Evolutionary conservation across 768 basidiomycete genomes (phyloP), one percentile per base, ranked within the genome.

Genomic region (Pisolithus tinctorius): DNA sequence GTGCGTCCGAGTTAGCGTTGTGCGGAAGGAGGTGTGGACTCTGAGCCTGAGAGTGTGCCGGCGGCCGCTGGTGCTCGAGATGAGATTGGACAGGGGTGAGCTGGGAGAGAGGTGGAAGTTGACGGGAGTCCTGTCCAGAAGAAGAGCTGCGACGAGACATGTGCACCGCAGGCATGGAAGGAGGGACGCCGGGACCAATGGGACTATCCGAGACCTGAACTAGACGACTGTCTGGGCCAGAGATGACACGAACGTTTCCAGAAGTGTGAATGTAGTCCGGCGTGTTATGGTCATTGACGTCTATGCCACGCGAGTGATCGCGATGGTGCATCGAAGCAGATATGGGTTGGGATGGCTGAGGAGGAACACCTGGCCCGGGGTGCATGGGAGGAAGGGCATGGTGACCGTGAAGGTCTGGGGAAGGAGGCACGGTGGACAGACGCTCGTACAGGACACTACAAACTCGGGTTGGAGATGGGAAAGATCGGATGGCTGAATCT

Each of bases 381-480:
- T 73, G 69, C 30, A 66, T 51, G 23, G 63, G 58, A 45, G 68
- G 68, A 4, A 71, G 63, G 14, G 59, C 49, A 16, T 60, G 65
- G 44, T 75, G 74, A 55, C 71, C 73, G 36, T 74, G 75, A 30
- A 71, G 49, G 55, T 74, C 77, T 51, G 78, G 80, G 1, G 81
- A 79, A 40, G 81, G 77, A 20, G 83, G 79, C 20, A 81, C 71
- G 37, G 74, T 73, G 47, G 82, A 77, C 9, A 91, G 73, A 48
- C 87, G 83, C 67, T 91, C 88, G 63, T 91, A 91, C 50, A 91
- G 71, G 40, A 91, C 81, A 48, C 88, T 81, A 58, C 71, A 53
- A 58, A 56, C 43, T 47, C 50, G 58, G 40, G 67, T 69, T 13
- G 69, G 59, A 63, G 50, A 57, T 48, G 36, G 53, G 59, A 54